These are phyloP conservation scores for Laetiporus sulphureus DNA, from an alignment of 1,284 basidiomycete genomes.

Conservation along the genomic window DNA sequence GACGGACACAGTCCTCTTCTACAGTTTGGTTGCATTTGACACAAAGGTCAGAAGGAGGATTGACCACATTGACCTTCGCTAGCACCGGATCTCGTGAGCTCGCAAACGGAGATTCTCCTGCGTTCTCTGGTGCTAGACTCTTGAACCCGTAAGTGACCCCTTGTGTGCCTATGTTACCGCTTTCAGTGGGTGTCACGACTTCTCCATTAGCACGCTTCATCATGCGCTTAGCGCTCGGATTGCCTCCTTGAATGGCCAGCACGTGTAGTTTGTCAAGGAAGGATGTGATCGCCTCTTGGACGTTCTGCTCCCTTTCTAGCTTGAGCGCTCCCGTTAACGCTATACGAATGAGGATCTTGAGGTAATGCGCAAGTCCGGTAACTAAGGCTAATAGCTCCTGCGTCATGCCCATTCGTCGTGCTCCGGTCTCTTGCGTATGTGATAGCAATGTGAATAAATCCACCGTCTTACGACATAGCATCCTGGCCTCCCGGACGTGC, in stretches of 20 bases:
- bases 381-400: constrained; percentile 97
- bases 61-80: constrained; percentile 45
- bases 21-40: constrained; percentile 85
- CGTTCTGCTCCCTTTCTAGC: constrained; percentile 85
- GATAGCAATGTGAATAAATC: constrained; percentile 96
- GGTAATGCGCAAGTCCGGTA: constrained; percentile 96
- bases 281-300: constrained; percentile 77
- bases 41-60: constrained; percentile 85
- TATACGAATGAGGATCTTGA: constrained; percentile 98
- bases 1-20: constrained; percentile 93
- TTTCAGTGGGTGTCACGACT: constrained; percentile 33
- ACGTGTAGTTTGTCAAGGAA: constrained; percentile 92
- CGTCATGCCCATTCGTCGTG: constrained; percentile 90
- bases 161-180: constrained; percentile 64
- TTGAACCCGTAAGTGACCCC: constrained; percentile 84
- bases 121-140: constrained; percentile 82
- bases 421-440: constrained; percentile 91
- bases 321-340: constrained; percentile 94
- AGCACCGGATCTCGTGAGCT: constrained; percentile 36
- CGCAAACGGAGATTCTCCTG: constrained; percentile 78
- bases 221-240: constrained; percentile 67
- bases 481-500: constrained; percentile 95
- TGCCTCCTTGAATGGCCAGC: constrained; percentile 83
- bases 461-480: constrained; percentile 98
- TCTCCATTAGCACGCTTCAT: constrained; percentile 66